Percentiles rank a stretch among this genome's conserved stretches.
Evolutionary conservation across 1,139 yeast species (phyloP).

Genomic region (Scheffersomyces illinoinensis): DNA sequence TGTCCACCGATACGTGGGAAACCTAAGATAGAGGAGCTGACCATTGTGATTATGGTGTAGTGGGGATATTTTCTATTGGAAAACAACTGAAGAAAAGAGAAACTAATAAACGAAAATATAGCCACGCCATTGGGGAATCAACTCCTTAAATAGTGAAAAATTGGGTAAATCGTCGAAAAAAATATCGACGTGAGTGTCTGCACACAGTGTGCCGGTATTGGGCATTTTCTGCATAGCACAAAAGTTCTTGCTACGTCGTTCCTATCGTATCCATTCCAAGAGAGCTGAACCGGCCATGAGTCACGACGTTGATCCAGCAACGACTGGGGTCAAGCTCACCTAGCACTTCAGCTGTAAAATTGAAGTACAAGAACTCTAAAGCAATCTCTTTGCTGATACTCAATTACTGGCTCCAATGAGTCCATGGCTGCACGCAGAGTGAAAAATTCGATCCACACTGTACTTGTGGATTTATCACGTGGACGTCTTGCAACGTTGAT

Average conservation of each 20-base stretch:
- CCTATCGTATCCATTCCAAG: not conserved
- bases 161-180: slow-evolving; percentile 1
- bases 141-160: slow-evolving; percentile 2
- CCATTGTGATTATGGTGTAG: slow-evolving; percentile 52
- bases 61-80: not conserved
- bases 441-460: not conserved
- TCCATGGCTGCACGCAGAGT: not conserved
- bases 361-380: not conserved
- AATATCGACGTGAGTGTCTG: not conserved
- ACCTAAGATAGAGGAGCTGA: slow-evolving; percentile 94
- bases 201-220: not conserved
- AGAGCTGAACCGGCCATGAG: not conserved
- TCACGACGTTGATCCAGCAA: not conserved
- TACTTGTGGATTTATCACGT: not conserved
- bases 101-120: not conserved
- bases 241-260: not conserved
- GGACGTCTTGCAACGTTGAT: not conserved
- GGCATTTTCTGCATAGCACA: not conserved
- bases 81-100: not conserved
- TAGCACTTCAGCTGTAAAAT: not conserved
- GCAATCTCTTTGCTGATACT: not conserved
- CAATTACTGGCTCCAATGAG: not conserved
- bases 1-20: slow-evolving; percentile 99
- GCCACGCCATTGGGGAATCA: not conserved
- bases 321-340: not conserved